A percentile compares a stretch with the other conserved stretches of the same genome.
phyloP scores from a whole-genome alignment of 345 rosid genomes.

The Microcos paniculata region DNA sequence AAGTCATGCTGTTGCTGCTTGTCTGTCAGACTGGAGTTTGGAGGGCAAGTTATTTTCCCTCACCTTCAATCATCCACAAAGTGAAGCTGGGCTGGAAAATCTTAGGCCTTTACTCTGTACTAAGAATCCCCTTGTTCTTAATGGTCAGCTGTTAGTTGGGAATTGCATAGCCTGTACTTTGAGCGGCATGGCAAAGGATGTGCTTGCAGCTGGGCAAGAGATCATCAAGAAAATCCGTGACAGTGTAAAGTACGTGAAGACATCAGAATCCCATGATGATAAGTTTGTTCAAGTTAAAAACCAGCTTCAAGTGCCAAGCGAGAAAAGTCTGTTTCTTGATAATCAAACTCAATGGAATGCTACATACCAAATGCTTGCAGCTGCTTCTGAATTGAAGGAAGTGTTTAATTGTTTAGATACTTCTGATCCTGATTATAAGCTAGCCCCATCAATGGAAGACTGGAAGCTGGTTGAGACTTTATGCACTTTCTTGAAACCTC shows the following conservation, averaged over 20 bases:
- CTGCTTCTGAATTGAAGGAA: conserved; percentile 82
- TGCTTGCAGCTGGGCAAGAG: conserved; percentile 49
- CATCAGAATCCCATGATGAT: conserved; percentile 80
- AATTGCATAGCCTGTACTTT: conserved; percentile 62
- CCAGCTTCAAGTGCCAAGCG: conserved; percentile 86
- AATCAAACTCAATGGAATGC: conserved; percentile 79
- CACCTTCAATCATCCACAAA: conserved; percentile 53
- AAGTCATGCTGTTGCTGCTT: conserved; percentile 76
- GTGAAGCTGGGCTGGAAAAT: conserved; percentile 56
- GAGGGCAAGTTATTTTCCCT: conserved; percentile 81
- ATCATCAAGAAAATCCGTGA: conserved; percentile 71
- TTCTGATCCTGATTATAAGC: conserved; percentile 76
- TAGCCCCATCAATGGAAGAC: conserved; percentile 66
- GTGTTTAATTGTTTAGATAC: conserved; percentile 87
- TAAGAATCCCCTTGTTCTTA: conserved; percentile 70
- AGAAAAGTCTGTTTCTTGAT: conserved; percentile 63
- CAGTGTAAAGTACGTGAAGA: conserved; percentile 82
- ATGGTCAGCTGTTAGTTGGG: conserved; percentile 74
- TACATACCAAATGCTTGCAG: conserved; percentile 78
- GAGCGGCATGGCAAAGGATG: conserved; percentile 60
- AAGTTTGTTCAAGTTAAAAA: conserved; percentile 85
- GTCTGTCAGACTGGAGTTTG: conserved; percentile 82
- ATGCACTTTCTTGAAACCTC: conserved; percentile 70
- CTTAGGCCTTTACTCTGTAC: conserved; percentile 64
- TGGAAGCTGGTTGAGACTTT: conserved; percentile 74